Evolutionary conservation across 352 stramenopile genomes (phyloP), one percentile per base, ranked within the genome.

Genomic region (Pythium plurisporium): DNA sequence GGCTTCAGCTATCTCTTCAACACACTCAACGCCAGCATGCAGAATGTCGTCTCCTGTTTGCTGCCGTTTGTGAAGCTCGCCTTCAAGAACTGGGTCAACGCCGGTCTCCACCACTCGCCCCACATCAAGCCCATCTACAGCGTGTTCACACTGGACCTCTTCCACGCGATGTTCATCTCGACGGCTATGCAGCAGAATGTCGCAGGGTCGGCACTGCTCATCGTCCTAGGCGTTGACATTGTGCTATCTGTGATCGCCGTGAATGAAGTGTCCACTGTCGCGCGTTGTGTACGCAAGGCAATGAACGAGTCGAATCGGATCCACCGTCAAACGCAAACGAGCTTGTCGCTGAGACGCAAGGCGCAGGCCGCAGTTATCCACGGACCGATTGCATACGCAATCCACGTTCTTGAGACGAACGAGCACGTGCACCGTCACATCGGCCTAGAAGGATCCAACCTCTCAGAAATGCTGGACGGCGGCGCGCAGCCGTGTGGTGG

Each of bases 91-190:
- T 29, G 7, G 19, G 29, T 51, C 20, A 30, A 50, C 47, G n/a
- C 19, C 2, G 45, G 45, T 1, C 15, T 50, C 11, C 47, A 37
- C 27, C 38, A 52, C 55, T 36, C 47, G 27, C 30, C 54, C 23
- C 44, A 63, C 27, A 37, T 63, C 34, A 37, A 34, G 17, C 55
- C 55, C 20, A 27, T 23, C 6, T 31, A 41, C 11, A 50, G 54
- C 36, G 46, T 56, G 27, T 63, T 55, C 45, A 63, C 50, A 45
- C 30, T 63, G 15, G 55, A 63, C 45, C 34, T 63, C 15, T 63
- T 63, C 38, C 55, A 63, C 55, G 45, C 55, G 6, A 31, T 63
- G 26, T 51, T 57, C 23, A 29, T 63, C 2, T 47, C 63, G 0
- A 49, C 47, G 15, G 49, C 56, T 14, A 56, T 62, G 11, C 63